Conservation (phyloP, 148 eudicot genomes). For the Suaeda aralocaspica region DNA sequence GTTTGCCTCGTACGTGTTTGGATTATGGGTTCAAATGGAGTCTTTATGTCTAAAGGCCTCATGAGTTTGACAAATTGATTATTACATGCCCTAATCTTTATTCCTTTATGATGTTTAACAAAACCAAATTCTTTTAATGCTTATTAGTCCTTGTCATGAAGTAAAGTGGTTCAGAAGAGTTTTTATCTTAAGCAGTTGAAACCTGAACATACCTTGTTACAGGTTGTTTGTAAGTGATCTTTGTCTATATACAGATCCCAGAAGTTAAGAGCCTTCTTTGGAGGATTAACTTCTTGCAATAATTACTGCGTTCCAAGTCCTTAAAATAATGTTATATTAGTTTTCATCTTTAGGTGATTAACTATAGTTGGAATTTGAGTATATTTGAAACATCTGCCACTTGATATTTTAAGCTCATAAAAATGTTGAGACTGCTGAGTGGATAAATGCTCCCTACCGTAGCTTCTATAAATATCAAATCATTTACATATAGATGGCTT, state of each 20-base stretch:
- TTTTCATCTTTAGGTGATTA: too few species aligned
- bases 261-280: background rate
- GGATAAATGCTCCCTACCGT: background rate
- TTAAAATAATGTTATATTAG: too few species aligned
- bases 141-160: background rate
- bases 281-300: background rate
- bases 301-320: background rate
- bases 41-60: background rate
- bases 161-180: background rate
- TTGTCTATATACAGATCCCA: background rate
- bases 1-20: too few species aligned
- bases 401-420: background rate
- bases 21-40: background rate
- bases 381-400: background rate
- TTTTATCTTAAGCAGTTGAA: background rate
- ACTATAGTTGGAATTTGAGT: background rate
- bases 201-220: background rate
- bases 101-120: background rate
- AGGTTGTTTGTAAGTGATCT: background rate
- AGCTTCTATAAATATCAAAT: background rate
- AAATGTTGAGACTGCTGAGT: background rate
- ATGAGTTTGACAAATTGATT: background rate
- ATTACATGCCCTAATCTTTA: background rate
- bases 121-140: background rate
- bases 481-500: background rate